Percentiles rank a stretch among this genome's conserved stretches.
Conservation (phyloP, 2,329 filamentous ascomycete species). For the Xylaria sp. region DNA sequence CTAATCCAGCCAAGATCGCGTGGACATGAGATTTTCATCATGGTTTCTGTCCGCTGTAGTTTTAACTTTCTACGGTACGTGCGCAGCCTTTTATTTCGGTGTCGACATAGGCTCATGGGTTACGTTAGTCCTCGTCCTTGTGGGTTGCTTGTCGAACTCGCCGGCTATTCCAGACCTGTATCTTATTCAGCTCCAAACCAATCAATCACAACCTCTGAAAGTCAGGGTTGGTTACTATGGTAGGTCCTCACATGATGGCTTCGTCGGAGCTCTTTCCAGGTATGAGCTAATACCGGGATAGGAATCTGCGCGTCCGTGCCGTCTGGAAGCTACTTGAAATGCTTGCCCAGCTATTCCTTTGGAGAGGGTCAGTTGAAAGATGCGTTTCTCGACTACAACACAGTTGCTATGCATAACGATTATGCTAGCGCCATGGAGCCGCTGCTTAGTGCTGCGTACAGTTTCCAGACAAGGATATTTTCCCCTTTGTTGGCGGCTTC, state of each 20-base stretch:
- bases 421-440: background rate
- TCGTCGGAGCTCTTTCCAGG: background rate
- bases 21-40: constrained; percentile 15
- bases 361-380: background rate
- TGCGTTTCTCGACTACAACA: background rate
- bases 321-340: background rate
- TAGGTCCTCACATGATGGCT: background rate
- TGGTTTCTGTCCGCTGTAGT: background rate
- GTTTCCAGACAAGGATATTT: constrained; percentile 10
- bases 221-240: too few species aligned
- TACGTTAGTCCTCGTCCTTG: constrained; percentile 5
- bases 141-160: constrained; percentile 5
- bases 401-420: background rate
- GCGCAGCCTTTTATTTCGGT: too few species aligned
- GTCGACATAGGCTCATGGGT: background rate
- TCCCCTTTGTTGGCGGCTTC: constrained; percentile 1
- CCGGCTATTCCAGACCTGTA: background rate
- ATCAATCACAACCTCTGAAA: constrained; percentile 13
- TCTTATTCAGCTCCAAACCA: constrained; percentile 14
- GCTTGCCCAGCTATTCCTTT: constrained; percentile 6
- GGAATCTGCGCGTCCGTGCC: constrained; percentile 3
- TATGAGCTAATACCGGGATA: background rate
- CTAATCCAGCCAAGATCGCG: constrained; percentile 2
- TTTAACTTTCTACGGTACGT: constrained; percentile 7
- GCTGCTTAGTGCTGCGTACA: background rate